A percentile compares a stretch with the other conserved stretches of the same genome.
Conservation (phyloP, 768 basidiomycete species). For the Pulveroboletus ravenelii region DNA sequence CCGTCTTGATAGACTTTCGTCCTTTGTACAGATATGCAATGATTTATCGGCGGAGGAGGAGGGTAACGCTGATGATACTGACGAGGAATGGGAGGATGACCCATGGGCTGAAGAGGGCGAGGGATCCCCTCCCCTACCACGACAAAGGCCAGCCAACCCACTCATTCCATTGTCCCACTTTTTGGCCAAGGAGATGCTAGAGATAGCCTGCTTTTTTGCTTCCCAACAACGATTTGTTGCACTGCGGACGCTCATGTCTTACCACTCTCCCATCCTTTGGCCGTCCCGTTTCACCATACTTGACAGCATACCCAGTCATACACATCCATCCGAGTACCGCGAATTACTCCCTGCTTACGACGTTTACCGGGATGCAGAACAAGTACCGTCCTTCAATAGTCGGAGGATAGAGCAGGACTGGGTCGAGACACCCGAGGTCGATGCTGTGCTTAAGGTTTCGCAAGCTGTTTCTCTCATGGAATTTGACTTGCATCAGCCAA, state of each 20-base stretch:
- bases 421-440: slow-evolving; percentile 47
- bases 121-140: slow-evolving; percentile 19
- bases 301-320: slow-evolving; percentile 69
- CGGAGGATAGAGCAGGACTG: slow-evolving; percentile 60
- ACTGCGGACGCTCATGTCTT: slow-evolving; percentile 51
- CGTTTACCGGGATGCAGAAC: slow-evolving; percentile 41
- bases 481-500: slow-evolving; percentile 10
- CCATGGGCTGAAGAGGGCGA: slow-evolving; percentile 61
- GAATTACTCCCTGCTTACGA: slow-evolving; percentile 64
- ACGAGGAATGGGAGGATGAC: slow-evolving; percentile 48
- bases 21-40: slow-evolving; percentile 60
- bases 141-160: slow-evolving; percentile 26
- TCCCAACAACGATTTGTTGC: slow-evolving; percentile 54
- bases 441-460: slow-evolving; percentile 35
- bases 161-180: slow-evolving; percentile 60
- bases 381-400: slow-evolving; percentile 21
- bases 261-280: slow-evolving; percentile 57
- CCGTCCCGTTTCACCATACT: slow-evolving; percentile 68
- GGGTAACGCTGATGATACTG: slow-evolving; percentile 30
- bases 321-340: slow-evolving; percentile 56
- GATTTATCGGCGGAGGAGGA: slow-evolving; percentile 30
- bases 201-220: slow-evolving; percentile 62
- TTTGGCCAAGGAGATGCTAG: slow-evolving; percentile 52
- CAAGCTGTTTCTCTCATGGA: slow-evolving; percentile 13
- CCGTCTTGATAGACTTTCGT: slow-evolving; percentile 65